Evolutionary conservation across 2,329 filamentous ascomycete genomes (phyloP).

Genomic region (Stagonosporopsis rhizophila): DNA sequence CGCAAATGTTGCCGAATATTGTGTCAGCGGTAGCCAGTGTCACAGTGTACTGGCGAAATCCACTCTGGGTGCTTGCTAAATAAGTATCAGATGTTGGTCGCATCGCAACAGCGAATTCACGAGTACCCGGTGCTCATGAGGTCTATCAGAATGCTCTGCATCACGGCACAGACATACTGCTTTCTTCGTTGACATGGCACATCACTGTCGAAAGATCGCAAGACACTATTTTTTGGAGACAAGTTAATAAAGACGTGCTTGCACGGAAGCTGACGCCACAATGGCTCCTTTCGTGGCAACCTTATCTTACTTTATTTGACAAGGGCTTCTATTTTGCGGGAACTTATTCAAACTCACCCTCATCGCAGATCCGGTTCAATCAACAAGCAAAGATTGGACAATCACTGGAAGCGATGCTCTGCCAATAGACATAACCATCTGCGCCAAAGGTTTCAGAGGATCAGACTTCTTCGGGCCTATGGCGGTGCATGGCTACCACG

Average conservation of each 20-base stretch:
- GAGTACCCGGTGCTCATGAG: background rate
- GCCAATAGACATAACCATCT: background rate
- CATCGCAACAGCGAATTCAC: background rate
- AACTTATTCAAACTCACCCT: background rate
- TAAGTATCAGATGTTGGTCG: background rate
- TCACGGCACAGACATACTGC: slow-evolving; percentile 1
- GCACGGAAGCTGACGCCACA: background rate
- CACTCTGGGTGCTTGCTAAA: slow-evolving; percentile 8
- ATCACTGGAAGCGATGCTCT: background rate
- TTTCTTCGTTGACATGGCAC: background rate
- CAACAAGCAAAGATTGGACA: background rate
- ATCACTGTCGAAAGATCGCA: background rate
- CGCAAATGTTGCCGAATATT: slow-evolving; percentile 1
- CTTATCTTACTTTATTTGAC: background rate
- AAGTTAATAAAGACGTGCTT: background rate
- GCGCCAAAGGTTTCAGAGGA: background rate
- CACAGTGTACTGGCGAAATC: background rate
- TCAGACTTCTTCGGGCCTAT: background rate
- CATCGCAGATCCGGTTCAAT: background rate
- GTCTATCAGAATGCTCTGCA: background rate
- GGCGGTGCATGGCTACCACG: background rate
- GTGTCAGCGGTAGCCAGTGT: background rate
- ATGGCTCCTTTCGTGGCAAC: background rate
- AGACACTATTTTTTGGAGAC: background rate
- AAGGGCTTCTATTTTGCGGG: background rate